Percentiles rank a stretch among this genome's conserved stretches.
These are phyloP conservation scores for Venturia pyrina DNA, from an alignment of 2,329 filamentous ascomycete genomes.

Conservation along the genomic window DNA sequence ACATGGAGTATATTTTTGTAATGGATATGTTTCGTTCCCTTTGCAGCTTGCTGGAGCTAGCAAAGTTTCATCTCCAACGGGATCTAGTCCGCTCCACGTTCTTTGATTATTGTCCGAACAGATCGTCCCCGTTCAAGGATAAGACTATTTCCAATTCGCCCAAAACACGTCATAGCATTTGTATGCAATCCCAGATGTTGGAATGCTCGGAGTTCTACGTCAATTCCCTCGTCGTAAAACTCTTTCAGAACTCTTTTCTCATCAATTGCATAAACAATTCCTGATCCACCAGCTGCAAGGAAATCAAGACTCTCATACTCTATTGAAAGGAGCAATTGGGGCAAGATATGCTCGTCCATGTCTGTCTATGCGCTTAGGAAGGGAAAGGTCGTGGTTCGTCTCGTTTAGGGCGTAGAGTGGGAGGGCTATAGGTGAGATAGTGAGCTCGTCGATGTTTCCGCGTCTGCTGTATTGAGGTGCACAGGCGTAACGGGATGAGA, in stretches of 20 bases:
- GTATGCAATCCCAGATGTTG: not conserved
- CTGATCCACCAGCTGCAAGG: not conserved
- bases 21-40: too few relatives aligned
- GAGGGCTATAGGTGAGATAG: not conserved
- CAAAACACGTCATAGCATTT: not conserved
- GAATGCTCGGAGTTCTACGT: not conserved
- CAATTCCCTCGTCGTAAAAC: not conserved
- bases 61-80: too few relatives aligned
- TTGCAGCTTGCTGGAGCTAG: too few relatives aligned
- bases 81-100: too few relatives aligned
- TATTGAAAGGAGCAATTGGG: not conserved
- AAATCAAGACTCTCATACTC: not conserved
- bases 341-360: not conserved
- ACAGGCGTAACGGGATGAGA: not conserved
- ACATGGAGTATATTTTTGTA: too few relatives aligned
- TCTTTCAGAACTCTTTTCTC: not conserved
- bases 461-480: not conserved
- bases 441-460: not conserved
- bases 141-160: not conserved
- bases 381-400: not conserved
- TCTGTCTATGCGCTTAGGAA: not conserved
- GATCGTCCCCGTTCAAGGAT: too few relatives aligned
- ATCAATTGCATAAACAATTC: not conserved
- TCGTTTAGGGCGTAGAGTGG: not conserved
- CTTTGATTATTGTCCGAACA: too few relatives aligned